Conservation (phyloP, 345 rosid genomes). For the Aquilaria malaccensis region DNA sequence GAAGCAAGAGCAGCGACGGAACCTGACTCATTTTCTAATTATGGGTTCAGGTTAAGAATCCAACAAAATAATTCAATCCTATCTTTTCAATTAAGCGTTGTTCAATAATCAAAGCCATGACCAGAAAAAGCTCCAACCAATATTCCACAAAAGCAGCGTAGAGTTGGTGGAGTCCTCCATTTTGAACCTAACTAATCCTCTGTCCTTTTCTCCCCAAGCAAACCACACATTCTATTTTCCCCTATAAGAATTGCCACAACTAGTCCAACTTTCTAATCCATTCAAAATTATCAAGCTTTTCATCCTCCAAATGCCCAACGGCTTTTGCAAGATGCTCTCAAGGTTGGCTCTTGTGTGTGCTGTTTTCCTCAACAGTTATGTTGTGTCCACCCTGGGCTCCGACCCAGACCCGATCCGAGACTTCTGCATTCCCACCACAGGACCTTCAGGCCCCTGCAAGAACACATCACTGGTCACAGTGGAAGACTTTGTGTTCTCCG, state of each 20-base stretch:
- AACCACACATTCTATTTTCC: not conserved
- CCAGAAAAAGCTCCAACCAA: conserved; percentile 8
- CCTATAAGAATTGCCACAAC: not conserved
- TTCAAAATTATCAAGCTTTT: not conserved
- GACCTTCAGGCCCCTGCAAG: conserved; percentile 38
- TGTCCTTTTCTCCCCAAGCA: conserved; percentile 26
- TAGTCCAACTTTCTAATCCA: not conserved
- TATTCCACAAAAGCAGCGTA: conserved; percentile 5
- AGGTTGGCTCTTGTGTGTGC: conserved; percentile 11
- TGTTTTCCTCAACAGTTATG: conserved; percentile 20
- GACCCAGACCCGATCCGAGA: conserved; percentile 80
- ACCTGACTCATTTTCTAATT: not conserved
- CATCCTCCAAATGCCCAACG: not conserved
- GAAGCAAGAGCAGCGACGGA: no score
- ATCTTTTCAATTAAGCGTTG: conserved; percentile 12
- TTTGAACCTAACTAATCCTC: conserved; percentile 19
- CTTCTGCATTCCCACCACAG: conserved; percentile 48
- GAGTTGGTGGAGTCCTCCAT: not conserved
- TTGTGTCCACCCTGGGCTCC: conserved; percentile 27
- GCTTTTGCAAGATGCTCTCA: conserved; percentile 13
- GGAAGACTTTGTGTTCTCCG: conserved; percentile 63
- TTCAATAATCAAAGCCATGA: conserved; percentile 16
- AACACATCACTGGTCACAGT: conserved; percentile 51
- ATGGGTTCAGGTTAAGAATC: conserved; percentile 8
- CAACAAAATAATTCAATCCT: not conserved